A percentile compares a stretch with the other conserved stretches of the same genome.
phyloP scores from a whole-genome alignment of 2,329 filamentous ascomycete species.

The Calonectria montana region DNA sequence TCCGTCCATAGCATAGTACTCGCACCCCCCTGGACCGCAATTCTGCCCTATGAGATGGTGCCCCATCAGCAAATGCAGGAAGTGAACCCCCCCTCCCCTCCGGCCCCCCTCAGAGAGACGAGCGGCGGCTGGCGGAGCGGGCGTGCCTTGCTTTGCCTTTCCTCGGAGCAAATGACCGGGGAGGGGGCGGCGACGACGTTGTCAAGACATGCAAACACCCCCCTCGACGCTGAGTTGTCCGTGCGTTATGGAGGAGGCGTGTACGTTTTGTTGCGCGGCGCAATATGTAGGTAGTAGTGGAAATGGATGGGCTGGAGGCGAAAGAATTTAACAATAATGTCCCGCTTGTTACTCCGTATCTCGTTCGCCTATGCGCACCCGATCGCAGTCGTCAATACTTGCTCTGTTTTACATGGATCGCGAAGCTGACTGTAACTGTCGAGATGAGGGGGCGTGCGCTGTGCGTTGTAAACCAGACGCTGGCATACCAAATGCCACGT shows the following conservation, averaged over 20 bases:
- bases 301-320: slow-evolving; percentile 8
- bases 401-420: background rate
- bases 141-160: slow-evolving; percentile 4
- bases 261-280: slow-evolving; percentile 22
- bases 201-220: background rate
- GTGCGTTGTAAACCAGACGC: slow-evolving; percentile 17
- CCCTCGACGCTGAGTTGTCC: slow-evolving; percentile 45
- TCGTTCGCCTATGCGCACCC: background rate
- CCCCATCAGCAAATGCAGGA: slow-evolving; percentile 54
- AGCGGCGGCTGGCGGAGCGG: background rate
- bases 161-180: background rate
- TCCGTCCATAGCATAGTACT: background rate
- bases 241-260: slow-evolving; percentile 46
- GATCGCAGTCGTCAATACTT: background rate
- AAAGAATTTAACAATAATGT: background rate
- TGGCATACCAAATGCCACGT: background rate
- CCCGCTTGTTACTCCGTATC: background rate
- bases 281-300: slow-evolving; percentile 6
- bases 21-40: background rate
- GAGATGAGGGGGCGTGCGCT: slow-evolving; percentile 11
- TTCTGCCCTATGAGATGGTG: slow-evolving; percentile 52
- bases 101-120: no score
- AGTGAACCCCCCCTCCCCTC: background rate
- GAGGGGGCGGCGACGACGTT: background rate
- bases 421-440: background rate